phyloP scores from a whole-genome alignment of 202 grass and related monocot genomes.

The Tripidium arundinaceum region DNA sequence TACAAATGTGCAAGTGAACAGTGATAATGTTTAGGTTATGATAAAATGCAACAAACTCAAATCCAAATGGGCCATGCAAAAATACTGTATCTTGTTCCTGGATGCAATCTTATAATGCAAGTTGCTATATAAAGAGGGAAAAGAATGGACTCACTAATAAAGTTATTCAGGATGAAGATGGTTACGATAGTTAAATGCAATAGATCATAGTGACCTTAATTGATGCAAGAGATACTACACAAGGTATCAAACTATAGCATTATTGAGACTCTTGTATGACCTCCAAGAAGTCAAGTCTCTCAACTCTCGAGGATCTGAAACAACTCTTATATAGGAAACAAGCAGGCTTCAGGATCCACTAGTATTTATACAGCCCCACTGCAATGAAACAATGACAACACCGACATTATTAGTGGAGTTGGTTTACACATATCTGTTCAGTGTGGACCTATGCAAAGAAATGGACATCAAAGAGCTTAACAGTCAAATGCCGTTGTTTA shows the following conservation, averaged over 20 bases:
- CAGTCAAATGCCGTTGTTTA: too few species aligned
- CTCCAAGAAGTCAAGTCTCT: not conserved
- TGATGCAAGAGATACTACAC: not conserved
- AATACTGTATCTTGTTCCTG: not conserved
- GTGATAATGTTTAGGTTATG: not conserved
- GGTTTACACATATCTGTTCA: slow-evolving; percentile 30
- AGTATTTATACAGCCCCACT: slow-evolving; percentile 12
- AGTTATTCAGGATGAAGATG: not conserved
- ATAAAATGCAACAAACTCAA: not conserved
- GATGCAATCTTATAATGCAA: not conserved
- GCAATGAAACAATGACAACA: slow-evolving; percentile 21
- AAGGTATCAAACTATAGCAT: not conserved
- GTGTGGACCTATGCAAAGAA: slow-evolving; percentile 29
- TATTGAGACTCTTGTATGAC: slow-evolving; percentile 1
- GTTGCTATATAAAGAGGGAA: not conserved
- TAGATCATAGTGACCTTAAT: not conserved
- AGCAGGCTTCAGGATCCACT: slow-evolving; percentile 7
- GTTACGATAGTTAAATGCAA: not conserved
- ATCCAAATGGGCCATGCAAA: not conserved
- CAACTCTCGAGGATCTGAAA: not conserved
- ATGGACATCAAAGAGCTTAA: slow-evolving; percentile 18
- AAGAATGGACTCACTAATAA: not conserved
- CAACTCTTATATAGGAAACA: slow-evolving; percentile 29
- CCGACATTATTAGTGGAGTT: slow-evolving; percentile 37
- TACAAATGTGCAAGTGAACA: slow-evolving; percentile 10